Conservation (phyloP, 345 rosid species). For the Laguncularia racemosa region DNA sequence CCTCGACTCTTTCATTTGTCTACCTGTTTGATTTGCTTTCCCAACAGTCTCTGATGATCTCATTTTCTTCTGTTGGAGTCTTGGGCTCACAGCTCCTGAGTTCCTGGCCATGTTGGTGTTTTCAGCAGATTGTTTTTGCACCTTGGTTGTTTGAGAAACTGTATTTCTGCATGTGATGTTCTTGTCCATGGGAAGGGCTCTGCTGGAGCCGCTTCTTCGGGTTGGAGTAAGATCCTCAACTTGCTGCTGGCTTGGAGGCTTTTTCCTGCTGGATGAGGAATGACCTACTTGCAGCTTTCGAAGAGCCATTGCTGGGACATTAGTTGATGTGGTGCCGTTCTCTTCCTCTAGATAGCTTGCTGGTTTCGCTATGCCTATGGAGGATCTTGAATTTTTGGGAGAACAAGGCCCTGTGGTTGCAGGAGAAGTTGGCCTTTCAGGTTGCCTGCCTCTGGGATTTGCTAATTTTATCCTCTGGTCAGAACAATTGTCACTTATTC, state of each 20-base stretch:
- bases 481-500: slow-evolving; percentile 14
- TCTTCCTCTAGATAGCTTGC: slow-evolving; percentile 29
- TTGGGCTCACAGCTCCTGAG: slow-evolving; percentile 39
- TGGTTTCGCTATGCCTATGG: slow-evolving; percentile 49
- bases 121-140: slow-evolving; percentile 19
- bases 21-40: slow-evolving; percentile 33
- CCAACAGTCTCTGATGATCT: slow-evolving; percentile 38
- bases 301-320: slow-evolving; percentile 21
- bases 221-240: slow-evolving; percentile 35
- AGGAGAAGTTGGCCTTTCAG: slow-evolving; percentile 24
- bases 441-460: slow-evolving; percentile 12
- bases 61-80: slow-evolving; percentile 42
- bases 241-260: slow-evolving; percentile 27
- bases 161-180: slow-evolving; percentile 15
- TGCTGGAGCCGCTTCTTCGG: slow-evolving; percentile 25
- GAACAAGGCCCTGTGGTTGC: slow-evolving; percentile 28
- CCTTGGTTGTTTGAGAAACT: slow-evolving; percentile 24
- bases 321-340: slow-evolving; percentile 15
- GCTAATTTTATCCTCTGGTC: slow-evolving; percentile 23
- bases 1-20: slow-evolving; percentile 38
- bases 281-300: slow-evolving; percentile 21
- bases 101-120: slow-evolving; percentile 28
- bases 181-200: slow-evolving; percentile 12
- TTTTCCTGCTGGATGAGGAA: slow-evolving; percentile 26
- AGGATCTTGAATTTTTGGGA: slow-evolving; percentile 36